Evolutionary conservation across 2,329 filamentous ascomycete genomes (phyloP), one percentile per base, ranked within the genome.

Genomic region (Botrytis paeoniae): DNA sequence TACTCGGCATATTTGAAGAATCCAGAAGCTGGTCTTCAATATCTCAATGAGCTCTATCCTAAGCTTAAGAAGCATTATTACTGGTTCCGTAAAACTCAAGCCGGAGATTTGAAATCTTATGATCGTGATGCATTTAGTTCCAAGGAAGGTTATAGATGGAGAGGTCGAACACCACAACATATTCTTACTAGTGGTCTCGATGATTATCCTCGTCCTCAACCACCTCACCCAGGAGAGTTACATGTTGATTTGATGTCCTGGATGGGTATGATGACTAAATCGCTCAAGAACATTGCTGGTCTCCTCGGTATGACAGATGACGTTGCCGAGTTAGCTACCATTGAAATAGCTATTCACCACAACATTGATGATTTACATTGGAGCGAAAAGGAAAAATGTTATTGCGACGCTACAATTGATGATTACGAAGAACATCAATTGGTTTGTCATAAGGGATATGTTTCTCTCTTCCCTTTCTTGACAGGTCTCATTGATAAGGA

Each of bases 321-420:
- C 77, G 91, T 88, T 0, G 86, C 88, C 35, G 89, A 93, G 78
- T 93, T 95, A 78, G 86, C 85, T 62, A 89, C 88, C 74, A 92
- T 92, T 72, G 88, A 94, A 73, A 88, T 89, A 45, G 94, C 92
- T 22, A 97, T 99, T 75, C 85, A 90, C 73, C 89, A 87, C 79
- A 99, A 99, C 82, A 89, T 98, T 64, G 92, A 96, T 78, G 94
- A 97, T 80, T 87, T 99, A 57, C 96, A 99, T 84, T 99, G 96
- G 96, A 92, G 91, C 29, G 88, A 93, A 72, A 87, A 91, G 78
- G 88, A 91, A 5, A 90, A 93, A 73, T 93, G 92, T 75, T 99
- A 94, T 85, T 99, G 96, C 81, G 96, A 99, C 81, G 94, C 94
- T 1, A 98, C 94, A 0, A 92, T 99, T 74, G 95, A 99, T 79